phyloP scores from a whole-genome alignment of 495 filamentous ascomycete species.

The Annulohypoxylon moriforme region DNA sequence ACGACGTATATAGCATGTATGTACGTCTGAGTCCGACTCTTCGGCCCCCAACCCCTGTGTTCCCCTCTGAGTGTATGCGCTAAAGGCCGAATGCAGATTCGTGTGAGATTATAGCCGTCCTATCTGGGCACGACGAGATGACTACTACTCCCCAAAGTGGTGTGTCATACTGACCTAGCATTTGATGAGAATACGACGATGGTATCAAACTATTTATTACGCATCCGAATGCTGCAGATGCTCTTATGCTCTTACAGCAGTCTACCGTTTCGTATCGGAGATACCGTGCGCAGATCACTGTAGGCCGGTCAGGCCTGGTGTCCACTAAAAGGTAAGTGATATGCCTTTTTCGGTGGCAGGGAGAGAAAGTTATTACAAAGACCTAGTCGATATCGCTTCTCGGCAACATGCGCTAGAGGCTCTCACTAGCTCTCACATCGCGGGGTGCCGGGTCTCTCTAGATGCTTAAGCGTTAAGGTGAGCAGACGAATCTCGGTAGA shows the following conservation, averaged over 20 bases:
- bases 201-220: neutral
- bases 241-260: slow-evolving; percentile 8
- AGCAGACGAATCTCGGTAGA: slow-evolving; percentile 33
- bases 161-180: slow-evolving; percentile 5
- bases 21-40: neutral
- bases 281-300: slow-evolving; percentile 5
- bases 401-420: neutral
- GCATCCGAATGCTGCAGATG: neutral
- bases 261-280: slow-evolving; percentile 6
- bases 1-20: neutral
- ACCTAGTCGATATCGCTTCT: slow-evolving; percentile 1
- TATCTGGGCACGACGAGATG: neutral
- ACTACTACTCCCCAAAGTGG: neutral
- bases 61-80: neutral
- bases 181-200: slow-evolving; percentile 18
- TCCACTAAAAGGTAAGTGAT: neutral
- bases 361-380: slow-evolving; percentile 6
- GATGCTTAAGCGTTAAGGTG: slow-evolving; percentile 1
- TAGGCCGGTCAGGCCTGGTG: neutral
- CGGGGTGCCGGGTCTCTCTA: slow-evolving; percentile 10
- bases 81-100: neutral
- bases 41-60: slow-evolving; percentile 3
- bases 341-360: neutral
- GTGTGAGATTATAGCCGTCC: slow-evolving; percentile 1
- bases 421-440: slow-evolving; percentile 5